Conservation (phyloP, 2,329 filamentous ascomycete species). For the Aspergillus brasiliensis region DNA sequence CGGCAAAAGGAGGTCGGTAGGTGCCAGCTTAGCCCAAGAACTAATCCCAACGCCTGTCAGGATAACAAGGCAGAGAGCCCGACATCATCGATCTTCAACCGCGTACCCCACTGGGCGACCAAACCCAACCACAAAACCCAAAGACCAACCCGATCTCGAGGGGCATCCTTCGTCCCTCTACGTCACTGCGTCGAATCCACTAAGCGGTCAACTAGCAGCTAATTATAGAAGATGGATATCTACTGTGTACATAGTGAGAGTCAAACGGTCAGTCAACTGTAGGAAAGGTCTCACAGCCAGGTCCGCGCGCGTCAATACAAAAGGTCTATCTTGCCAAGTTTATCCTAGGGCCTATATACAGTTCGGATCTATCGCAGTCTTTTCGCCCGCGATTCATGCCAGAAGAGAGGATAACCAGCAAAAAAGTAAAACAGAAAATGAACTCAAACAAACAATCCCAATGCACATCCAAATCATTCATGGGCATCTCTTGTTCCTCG, state of each 20-base stretch:
- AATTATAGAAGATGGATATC: background rate
- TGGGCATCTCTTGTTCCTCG: conserved; percentile 19
- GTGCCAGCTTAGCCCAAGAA: background rate
- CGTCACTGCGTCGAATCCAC: background rate
- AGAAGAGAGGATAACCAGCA: conserved; percentile 13
- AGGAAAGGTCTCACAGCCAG: background rate
- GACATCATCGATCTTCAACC: conserved; percentile 7
- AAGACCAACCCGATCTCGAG: background rate
- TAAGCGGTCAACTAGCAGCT: background rate
- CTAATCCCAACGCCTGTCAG: background rate
- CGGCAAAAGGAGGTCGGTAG: background rate
- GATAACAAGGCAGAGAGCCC: background rate
- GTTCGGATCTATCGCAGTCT: conserved; percentile 20
- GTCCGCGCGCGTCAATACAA: conserved; percentile 6
- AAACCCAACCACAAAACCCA: background rate
- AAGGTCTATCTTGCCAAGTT: conserved; percentile 25
- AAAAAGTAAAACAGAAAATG: conserved; percentile 9
- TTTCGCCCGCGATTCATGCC: conserved; percentile 18
- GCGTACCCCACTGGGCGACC: background rate
- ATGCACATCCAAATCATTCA: conserved; percentile 20
- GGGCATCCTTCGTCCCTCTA: background rate
- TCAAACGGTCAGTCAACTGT: background rate
- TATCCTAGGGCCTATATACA: conserved; percentile 29
- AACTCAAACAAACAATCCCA: conserved; percentile 13
- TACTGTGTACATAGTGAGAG: background rate